Evolutionary conservation across 1,284 basidiomycete genomes (phyloP), one percentile per base, ranked within the genome.

Genomic region (Ceratobasidium papillatum): DNA sequence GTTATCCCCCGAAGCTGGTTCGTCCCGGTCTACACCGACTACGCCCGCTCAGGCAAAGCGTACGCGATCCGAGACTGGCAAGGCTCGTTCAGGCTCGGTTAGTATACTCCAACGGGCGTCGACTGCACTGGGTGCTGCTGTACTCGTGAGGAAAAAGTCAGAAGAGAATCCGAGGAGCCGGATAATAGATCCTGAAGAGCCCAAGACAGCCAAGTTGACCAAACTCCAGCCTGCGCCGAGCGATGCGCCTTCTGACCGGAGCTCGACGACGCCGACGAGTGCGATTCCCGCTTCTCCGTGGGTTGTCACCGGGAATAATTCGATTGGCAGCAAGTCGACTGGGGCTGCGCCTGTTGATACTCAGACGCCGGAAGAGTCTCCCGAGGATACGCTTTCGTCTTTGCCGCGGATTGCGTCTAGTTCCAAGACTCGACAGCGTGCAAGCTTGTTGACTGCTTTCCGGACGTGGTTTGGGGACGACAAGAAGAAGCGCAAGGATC

Each of bases 21-120:
- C 65, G 12, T 54, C 65, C 27, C 30, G 56, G 32, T 77, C 77
- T 27, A 75, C 78, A 1, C 41, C 61, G 14, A 74, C 77, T 7
- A 75, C 79, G 1, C 76, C 78, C 4, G 75, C 74, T n/a, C 25
- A 76, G 54, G 79, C 80, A 25, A 62, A 75, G 62, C 77, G 78
- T 30, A 76, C 75, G 27, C 77, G 76, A 32, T 77, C 75, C 7
- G 80, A 78, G 7, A 76, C 65, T 17, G 80, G 85, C 69, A 95
- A 95, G 80, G 83, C 81, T 36, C 86, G 94, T 7, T 89, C 93
- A 0, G 92, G 93, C 4, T 96, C 94, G 74, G 92, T 97, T 72
- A 96, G 91, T 80, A 96, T 98, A 81, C 92, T 98, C 85, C 95
- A 97, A 78, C 89, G 95, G 5, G 95, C 94, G 0, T 96, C 94